These are phyloP conservation scores for Malus hybrid DNA, from an alignment of 331 rosid species.

Conservation along the genomic window DNA sequence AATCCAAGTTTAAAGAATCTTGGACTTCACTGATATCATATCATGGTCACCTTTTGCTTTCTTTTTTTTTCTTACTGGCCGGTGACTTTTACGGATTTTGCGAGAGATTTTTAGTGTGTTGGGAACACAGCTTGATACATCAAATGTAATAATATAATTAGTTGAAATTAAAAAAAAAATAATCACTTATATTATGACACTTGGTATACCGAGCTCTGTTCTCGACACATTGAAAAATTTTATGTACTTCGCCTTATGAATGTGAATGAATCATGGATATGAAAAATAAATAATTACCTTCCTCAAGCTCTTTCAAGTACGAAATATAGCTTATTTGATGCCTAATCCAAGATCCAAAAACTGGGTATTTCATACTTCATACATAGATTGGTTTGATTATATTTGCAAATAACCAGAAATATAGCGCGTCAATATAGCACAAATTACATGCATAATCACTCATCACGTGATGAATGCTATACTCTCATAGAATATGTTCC, in stretches of 20 bases:
- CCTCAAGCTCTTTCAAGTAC: background rate
- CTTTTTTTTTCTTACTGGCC: background rate
- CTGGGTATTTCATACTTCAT: background rate
- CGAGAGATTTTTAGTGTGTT: no score
- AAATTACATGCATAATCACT: no score
- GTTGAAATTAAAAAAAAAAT: no score
- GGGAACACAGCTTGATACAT: no score
- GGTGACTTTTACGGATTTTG: background rate
- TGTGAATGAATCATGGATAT: background rate
- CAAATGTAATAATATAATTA: no score
- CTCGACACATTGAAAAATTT: no score
- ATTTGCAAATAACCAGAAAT: no score
- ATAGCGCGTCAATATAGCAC: no score
- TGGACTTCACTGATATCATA: constrained; percentile 6
- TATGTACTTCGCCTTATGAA: background rate
- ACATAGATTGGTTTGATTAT: no score
- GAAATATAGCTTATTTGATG: background rate
- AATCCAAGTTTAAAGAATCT: constrained; percentile 1
- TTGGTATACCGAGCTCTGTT: no score
- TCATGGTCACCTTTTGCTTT: background rate
- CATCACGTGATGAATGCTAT: background rate
- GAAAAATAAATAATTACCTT: background rate
- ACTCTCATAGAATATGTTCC: background rate
- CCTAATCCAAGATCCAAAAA: background rate
- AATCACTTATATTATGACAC: no score